phyloP scores from a whole-genome alignment of 2,329 filamentous ascomycete species.

The Cercospora brassicicola region DNA sequence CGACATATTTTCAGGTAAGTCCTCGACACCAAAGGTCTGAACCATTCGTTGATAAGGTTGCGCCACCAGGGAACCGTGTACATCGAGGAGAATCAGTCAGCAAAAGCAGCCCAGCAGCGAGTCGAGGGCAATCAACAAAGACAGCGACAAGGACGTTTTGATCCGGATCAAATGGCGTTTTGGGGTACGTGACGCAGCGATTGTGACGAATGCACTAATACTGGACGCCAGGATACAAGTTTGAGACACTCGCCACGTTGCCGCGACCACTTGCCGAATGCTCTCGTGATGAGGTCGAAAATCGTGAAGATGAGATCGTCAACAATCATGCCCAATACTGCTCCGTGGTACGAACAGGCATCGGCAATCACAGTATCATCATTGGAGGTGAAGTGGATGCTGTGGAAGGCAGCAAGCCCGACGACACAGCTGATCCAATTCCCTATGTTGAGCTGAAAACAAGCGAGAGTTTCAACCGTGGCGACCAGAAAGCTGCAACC shows the following conservation, averaged over 20 bases:
- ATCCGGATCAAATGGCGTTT: slow-evolving; percentile 82
- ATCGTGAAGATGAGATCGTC: slow-evolving; percentile 67
- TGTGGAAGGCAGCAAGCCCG: slow-evolving; percentile 83
- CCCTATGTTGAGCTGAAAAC: slow-evolving; percentile 98
- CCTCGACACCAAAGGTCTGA: slow-evolving; percentile 36
- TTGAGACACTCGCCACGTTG: slow-evolving; percentile 80
- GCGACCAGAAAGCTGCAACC: slow-evolving; percentile 64
- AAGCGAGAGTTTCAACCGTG: slow-evolving; percentile 45
- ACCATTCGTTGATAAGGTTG: slow-evolving; percentile 13
- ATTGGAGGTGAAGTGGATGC: slow-evolving; percentile 91
- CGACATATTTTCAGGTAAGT: slow-evolving; percentile 78
- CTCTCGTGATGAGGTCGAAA: slow-evolving; percentile 74
- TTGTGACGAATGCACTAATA: not conserved
- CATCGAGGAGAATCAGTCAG: slow-evolving; percentile 84
- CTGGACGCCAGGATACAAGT: slow-evolving; percentile 76
- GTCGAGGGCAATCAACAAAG: slow-evolving; percentile 43
- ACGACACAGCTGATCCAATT: slow-evolving; percentile 61
- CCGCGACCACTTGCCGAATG: slow-evolving; percentile 72
- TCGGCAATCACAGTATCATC: slow-evolving; percentile 72
- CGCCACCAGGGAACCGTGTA: slow-evolving; percentile 42
- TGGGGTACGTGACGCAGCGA: slow-evolving; percentile 64
- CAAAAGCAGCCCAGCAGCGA: slow-evolving; percentile 64
- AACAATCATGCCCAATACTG: slow-evolving; percentile 95
- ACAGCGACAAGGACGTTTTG: slow-evolving; percentile 55
- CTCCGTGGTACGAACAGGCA: slow-evolving; percentile 84